These are phyloP conservation scores for Aciculosporium take DNA, from an alignment of 2,329 filamentous ascomycete genomes.

Conservation along the genomic window DNA sequence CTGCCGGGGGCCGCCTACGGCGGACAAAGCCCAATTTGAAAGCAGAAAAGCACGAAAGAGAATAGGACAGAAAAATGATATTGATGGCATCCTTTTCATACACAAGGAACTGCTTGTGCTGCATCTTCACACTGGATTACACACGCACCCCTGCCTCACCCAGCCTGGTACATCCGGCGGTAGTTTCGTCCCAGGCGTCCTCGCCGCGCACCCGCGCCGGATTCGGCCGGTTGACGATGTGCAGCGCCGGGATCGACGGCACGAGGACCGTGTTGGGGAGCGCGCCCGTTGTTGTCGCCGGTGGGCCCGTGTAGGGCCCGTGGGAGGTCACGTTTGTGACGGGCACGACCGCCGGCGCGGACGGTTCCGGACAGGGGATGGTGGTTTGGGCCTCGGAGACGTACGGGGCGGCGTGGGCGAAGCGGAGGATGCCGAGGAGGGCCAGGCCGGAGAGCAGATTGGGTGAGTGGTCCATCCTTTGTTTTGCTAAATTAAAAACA, in stretches of 20 bases:
- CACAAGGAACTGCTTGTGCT: too few relatives aligned
- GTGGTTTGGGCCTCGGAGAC: neutral
- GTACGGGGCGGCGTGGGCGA: neutral
- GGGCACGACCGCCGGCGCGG: conserved; percentile 12
- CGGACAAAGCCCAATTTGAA: too few relatives aligned
- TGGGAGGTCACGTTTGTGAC: conserved; percentile 50
- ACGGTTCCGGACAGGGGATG: neutral
- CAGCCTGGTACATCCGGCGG: conserved; percentile 42
- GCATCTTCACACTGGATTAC: too few relatives aligned
- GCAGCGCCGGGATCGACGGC: conserved; percentile 39
- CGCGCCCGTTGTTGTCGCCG: conserved; percentile 55
- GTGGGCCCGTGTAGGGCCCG: conserved; percentile 50
- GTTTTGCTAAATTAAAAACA: too few relatives aligned
- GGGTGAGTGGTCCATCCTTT: neutral
- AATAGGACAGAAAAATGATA: too few relatives aligned
- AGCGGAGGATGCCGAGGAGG: neutral
- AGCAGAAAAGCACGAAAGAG: too few relatives aligned
- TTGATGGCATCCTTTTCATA: too few relatives aligned
- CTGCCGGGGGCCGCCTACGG: too few relatives aligned
- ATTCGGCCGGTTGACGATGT: conserved; percentile 65
- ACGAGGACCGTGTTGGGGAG: conserved; percentile 43
- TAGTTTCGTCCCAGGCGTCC: conserved; percentile 47
- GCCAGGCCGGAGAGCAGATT: neutral
- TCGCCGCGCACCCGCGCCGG: conserved; percentile 51
- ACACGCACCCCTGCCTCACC: too few relatives aligned